Evolutionary conservation across 1,284 basidiomycete genomes (phyloP).

Genomic region (Macrocystidia cucumis): DNA sequence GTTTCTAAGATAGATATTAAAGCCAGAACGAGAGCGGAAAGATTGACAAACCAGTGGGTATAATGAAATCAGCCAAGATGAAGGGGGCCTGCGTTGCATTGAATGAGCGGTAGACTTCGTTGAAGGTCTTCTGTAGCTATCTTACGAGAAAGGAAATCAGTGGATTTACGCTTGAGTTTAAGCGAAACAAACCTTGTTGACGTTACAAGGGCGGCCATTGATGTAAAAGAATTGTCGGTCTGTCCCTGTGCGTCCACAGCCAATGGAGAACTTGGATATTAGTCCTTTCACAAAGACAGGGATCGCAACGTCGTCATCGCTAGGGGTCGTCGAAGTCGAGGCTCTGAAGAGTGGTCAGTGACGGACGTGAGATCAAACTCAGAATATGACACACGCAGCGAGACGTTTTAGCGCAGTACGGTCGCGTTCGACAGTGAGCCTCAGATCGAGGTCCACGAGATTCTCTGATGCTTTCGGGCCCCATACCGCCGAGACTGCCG

Average conservation of each 20-base stretch:
- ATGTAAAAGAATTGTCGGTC: slow-evolving; percentile 95
- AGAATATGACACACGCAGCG: slow-evolving; percentile 7
- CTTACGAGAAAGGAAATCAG: too few species aligned
- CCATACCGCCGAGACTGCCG: slow-evolving; percentile 78
- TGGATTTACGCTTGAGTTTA: too few species aligned
- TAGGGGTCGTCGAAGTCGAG: slow-evolving; percentile 7
- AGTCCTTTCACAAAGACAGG: slow-evolving; percentile 63
- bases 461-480: slow-evolving; percentile 75
- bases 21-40: slow-evolving; percentile 16
- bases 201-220: slow-evolving; percentile 87
- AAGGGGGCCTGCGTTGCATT: slow-evolving; percentile 79
- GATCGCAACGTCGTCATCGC: slow-evolving; percentile 34
- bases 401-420: slow-evolving; percentile 21
- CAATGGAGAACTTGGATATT: slow-evolving; percentile 70
- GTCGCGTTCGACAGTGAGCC: slow-evolving; percentile 58
- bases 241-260: slow-evolving; percentile 66
- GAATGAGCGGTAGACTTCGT: slow-evolving; percentile 85
- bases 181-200: slow-evolving; percentile 50
- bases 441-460: slow-evolving; percentile 67
- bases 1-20: slow-evolving; percentile 41
- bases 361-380: not conserved
- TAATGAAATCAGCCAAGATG: slow-evolving; percentile 75
- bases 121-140: slow-evolving; percentile 82
- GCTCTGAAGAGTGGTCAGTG: slow-evolving; percentile 1
- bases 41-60: slow-evolving; percentile 67